Percentiles rank a stretch among this genome's conserved stretches.
These are phyloP conservation scores for Leishmania guyanensis DNA, from an alignment of 208 protist species.

Conservation along the genomic window DNA sequence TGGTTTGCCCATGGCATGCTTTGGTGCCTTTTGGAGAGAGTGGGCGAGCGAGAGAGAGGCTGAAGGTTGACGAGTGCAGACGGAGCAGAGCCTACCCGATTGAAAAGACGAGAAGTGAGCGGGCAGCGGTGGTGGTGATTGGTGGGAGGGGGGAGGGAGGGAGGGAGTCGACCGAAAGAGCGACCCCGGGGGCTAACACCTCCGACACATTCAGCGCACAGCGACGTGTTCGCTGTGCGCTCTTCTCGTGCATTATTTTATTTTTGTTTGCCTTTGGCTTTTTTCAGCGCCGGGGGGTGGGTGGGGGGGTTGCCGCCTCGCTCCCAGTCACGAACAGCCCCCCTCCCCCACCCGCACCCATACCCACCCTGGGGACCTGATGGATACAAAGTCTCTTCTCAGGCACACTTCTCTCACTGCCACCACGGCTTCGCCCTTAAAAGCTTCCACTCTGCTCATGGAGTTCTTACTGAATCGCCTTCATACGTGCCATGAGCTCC, in stretches of 20 bases:
- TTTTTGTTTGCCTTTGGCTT: no score
- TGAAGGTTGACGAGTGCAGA: not conserved
- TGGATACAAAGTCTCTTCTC: not conserved
- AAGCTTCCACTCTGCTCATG: not conserved
- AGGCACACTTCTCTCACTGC: not conserved
- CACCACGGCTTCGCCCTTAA: not conserved
- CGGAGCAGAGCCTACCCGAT: not conserved
- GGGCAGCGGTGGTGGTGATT: not conserved
- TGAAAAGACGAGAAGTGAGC: not conserved
- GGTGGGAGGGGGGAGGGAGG: not conserved
- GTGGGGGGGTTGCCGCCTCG: no score
- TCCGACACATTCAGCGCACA: not conserved
- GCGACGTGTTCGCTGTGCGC: not conserved
- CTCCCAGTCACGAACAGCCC: not conserved
- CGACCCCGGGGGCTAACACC: not conserved
- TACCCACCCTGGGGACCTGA: not conserved
- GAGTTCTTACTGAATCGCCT: constrained; percentile 36
- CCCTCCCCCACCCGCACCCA: not conserved
- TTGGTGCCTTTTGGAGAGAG: not conserved
- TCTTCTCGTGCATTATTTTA: not conserved
- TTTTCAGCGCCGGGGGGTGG: no score
- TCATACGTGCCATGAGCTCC: constrained; percentile 76
- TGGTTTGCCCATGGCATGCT: not conserved
- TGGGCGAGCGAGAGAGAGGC: not conserved
- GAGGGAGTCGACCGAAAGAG: not conserved